phyloP scores from a whole-genome alignment of 2,329 filamentous ascomycete genomes.

The Aspergillus pseudonomiae region DNA sequence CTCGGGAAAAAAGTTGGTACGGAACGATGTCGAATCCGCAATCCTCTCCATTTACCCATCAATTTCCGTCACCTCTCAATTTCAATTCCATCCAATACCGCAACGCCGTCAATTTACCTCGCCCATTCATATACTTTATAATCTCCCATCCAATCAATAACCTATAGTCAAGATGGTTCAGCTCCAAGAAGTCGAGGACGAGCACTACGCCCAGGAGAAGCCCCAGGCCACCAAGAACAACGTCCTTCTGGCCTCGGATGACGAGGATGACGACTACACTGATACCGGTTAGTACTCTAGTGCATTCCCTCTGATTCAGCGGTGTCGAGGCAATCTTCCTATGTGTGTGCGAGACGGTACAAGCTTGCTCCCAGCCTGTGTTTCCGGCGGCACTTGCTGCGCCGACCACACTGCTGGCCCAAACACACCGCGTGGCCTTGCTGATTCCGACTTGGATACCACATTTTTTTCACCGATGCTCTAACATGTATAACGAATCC shows the following conservation, averaged over 20 bases:
- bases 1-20: conserved; percentile 45
- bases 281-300: conserved; percentile 72
- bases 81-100: conserved; percentile 13
- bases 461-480: neutral
- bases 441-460: neutral
- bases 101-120: conserved; percentile 9
- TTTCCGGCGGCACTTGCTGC: conserved; percentile 5
- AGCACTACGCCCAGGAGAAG: conserved; percentile 80
- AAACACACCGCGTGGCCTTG: conserved; percentile 3
- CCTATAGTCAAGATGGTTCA: conserved; percentile 73
- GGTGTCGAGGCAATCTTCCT: conserved; percentile 10
- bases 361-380: conserved; percentile 43
- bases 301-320: no score
- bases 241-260: conserved; percentile 50
- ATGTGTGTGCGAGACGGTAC: neutral
- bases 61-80: conserved; percentile 21
- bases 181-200: conserved; percentile 94
- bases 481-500: conserved; percentile 16
- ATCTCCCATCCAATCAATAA: conserved; percentile 11
- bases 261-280: conserved; percentile 84
- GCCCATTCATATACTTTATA: conserved; percentile 8
- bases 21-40: conserved; percentile 25
- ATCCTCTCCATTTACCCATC: conserved; percentile 24
- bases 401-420: conserved; percentile 1
- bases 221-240: conserved; percentile 64